Conservation (phyloP, 2,329 filamentous ascomycete species). For the Shiraia bambusicola region DNA sequence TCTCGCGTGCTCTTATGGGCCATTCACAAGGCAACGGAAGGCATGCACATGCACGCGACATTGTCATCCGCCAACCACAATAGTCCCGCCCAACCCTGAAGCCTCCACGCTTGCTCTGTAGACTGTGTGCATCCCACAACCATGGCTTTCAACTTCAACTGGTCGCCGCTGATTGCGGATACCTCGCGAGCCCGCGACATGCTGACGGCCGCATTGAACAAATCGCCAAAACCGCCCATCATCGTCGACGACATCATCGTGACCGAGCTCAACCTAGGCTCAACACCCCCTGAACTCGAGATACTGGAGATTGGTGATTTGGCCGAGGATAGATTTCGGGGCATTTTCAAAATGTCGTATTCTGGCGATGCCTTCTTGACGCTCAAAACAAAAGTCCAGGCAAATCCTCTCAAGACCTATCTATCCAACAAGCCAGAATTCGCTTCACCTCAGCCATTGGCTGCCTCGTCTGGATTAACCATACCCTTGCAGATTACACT, state of each 20-base stretch:
- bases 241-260: constrained; percentile 99
- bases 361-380: constrained; percentile 93
- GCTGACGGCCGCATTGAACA: constrained; percentile 92
- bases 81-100: constrained; percentile 16
- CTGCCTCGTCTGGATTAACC: constrained; percentile 86
- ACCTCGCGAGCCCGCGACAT: constrained; percentile 89
- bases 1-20: constrained; percentile 12
- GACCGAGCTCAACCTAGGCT: constrained; percentile 94
- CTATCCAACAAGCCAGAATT: constrained; percentile 88
- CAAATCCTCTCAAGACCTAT: constrained; percentile 95
- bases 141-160: constrained; percentile 99
- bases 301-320: constrained; percentile 97
- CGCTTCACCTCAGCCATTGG: constrained; percentile 87
- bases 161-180: constrained; percentile 97
- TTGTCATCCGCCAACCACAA: constrained; percentile 19
- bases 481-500: constrained; percentile 97
- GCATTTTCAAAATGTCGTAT: constrained; percentile 99
- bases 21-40: constrained; percentile 39
- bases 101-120: constrained; percentile 18
- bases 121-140: constrained; percentile 8
- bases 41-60: constrained; percentile 46
- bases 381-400: constrained; percentile 92
- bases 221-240: constrained; percentile 95
- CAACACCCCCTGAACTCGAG: constrained; percentile 90
- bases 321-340: constrained; percentile 93